Evolutionary conservation across 805 yeast species (phyloP).

Genomic region (Ogataea naganishii): DNA sequence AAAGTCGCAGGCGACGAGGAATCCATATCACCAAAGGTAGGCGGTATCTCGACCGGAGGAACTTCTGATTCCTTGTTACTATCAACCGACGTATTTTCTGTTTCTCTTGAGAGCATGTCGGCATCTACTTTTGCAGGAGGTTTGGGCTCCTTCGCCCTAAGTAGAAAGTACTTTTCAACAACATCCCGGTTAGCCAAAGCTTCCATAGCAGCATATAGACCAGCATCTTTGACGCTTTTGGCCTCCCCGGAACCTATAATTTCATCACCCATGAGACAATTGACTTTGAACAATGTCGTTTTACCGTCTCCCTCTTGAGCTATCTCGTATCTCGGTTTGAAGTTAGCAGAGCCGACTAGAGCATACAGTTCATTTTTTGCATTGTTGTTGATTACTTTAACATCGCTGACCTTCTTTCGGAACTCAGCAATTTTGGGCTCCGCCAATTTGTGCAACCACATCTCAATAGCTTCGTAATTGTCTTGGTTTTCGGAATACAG

Average conservation of each 20-base stretch:
- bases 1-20: too few species aligned
- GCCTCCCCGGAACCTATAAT: constrained; percentile 70
- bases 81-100: too few species aligned
- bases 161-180: constrained; percentile 54
- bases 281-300: constrained; percentile 39
- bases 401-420: constrained; percentile 19
- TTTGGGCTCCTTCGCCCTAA: constrained; percentile 43
- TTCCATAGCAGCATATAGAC: constrained; percentile 75
- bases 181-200: constrained; percentile 53
- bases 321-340: constrained; percentile 51
- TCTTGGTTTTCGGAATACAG: constrained; percentile 48
- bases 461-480: constrained; percentile 38
- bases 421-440: constrained; percentile 30
- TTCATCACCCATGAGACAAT: constrained; percentile 57
- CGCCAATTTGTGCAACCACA: constrained; percentile 49
- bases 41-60: too few species aligned
- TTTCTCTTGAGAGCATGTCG: not conserved
- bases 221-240: constrained; percentile 65
- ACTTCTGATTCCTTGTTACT: too few species aligned
- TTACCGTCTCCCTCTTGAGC: constrained; percentile 32
- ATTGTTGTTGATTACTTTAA: constrained; percentile 40
- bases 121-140: not conserved
- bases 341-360: constrained; percentile 65
- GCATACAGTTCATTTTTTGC: constrained; percentile 79
- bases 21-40: too few species aligned